phyloP scores from a whole-genome alignment of 1,139 yeast genomes.

The Lodderomyces jiufengensis region DNA sequence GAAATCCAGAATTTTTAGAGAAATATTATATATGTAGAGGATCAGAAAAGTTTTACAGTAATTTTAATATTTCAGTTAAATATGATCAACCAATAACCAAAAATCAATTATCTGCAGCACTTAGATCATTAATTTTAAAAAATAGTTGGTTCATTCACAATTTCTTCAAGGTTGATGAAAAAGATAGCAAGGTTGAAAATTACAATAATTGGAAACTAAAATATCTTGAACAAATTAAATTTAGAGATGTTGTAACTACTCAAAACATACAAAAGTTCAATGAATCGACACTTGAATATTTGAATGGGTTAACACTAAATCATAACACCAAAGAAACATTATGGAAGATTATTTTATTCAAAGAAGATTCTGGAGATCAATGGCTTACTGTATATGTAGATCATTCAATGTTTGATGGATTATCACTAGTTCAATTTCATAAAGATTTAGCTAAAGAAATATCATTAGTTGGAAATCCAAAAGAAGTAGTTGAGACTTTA shows the following conservation, averaged over 20 bases:
- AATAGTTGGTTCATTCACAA: conserved; percentile 23
- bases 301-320: conserved; percentile 13
- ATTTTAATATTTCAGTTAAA: conserved; percentile 26
- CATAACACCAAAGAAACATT: conserved; percentile 20
- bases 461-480: conserved; percentile 6
- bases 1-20: conserved; percentile 20
- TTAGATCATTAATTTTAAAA: conserved; percentile 19
- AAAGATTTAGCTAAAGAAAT: conserved; percentile 22
- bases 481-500: conserved; percentile 7
- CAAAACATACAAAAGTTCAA: conserved; percentile 16
- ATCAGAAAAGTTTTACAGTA: conserved; percentile 21
- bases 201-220: conserved; percentile 18
- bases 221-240: conserved; percentile 19
- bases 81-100: conserved; percentile 19
- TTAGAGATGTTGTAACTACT: conserved; percentile 26
- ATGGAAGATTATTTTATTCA: conserved; percentile 29
- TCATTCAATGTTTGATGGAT: conserved; percentile 37
- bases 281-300: conserved; percentile 14
- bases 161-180: conserved; percentile 16
- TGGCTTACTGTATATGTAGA: conserved; percentile 28
- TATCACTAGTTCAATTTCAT: conserved; percentile 31
- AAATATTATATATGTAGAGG: conserved; percentile 27
- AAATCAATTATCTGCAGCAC: conserved; percentile 23
- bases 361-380: conserved; percentile 16
- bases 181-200: conserved; percentile 8